Evolutionary conservation across 2,329 filamentous ascomycete species (phyloP).

Genomic region (Fusarium concolor): DNA sequence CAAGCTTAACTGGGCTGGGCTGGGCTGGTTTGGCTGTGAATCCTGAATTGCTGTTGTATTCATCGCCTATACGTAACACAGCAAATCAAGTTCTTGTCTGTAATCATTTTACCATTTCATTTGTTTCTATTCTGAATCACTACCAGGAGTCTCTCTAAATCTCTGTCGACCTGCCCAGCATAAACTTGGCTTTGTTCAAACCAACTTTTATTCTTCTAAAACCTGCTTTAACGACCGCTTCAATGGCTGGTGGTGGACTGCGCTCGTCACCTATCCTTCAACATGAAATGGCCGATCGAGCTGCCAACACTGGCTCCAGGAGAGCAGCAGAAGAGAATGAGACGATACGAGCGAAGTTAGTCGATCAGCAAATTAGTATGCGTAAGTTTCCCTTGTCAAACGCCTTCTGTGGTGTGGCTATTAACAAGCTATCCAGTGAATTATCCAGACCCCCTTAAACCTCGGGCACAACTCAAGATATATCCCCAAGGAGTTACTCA

Average conservation of each 20-base stretch:
- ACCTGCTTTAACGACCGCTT: neutral
- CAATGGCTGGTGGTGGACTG: constrained; percentile 37
- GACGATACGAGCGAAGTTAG: constrained; percentile 51
- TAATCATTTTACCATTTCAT: neutral
- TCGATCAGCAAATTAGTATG: constrained; percentile 60
- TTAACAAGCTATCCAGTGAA: constrained; percentile 36
- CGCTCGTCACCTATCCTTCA: constrained; percentile 35
- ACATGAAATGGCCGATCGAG: constrained; percentile 41
- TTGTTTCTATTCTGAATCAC: neutral
- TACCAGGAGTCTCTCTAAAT: neutral
- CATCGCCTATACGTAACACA: neutral
- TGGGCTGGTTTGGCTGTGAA: constrained; percentile 2
- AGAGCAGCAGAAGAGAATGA: constrained; percentile 60
- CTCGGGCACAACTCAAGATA: constrained; percentile 50
- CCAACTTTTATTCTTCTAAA: neutral
- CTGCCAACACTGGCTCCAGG: constrained; percentile 47
- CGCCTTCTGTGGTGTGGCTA: neutral
- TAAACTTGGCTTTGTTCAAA: neutral
- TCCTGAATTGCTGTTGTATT: constrained; percentile 2
- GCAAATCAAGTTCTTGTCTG: constrained; percentile 26
- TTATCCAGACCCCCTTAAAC: constrained; percentile 61
- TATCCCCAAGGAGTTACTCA: constrained; percentile 55
- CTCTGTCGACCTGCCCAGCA: neutral
- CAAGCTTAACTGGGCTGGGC: constrained; percentile 15
- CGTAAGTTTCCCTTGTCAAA: constrained; percentile 50